phyloP scores from a whole-genome alignment of 768 basidiomycete species.

The Lactarius psammicola region DNA sequence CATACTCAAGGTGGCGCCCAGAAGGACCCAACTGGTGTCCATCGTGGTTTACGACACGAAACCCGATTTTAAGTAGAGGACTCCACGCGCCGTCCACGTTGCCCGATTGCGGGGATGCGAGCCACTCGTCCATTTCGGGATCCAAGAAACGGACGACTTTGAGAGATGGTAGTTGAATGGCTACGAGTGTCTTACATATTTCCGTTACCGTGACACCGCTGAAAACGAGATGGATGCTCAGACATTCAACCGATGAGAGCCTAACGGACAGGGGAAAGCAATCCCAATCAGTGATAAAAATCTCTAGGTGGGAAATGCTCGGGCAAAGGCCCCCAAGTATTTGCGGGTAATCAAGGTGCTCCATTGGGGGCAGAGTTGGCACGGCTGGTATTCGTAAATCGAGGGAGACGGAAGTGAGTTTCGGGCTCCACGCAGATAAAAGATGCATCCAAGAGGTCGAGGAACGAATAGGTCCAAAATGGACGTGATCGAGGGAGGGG shows the following conservation, averaged over 20 bases:
- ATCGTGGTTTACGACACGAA: conserved; percentile 16
- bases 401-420: conserved; percentile 18
- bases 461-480: conserved; percentile 9
- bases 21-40: conserved; percentile 14
- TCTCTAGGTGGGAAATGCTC: conserved; percentile 16
- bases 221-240: not conserved
- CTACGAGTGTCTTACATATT: conserved; percentile 14
- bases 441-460: conserved; percentile 17
- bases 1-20: not conserved
- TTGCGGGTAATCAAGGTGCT: not conserved
- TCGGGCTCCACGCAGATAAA: conserved; percentile 8
- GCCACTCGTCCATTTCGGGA: conserved; percentile 7
- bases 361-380: not conserved
- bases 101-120: conserved; percentile 5
- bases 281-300: conserved; percentile 11
- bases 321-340: conserved; percentile 10
- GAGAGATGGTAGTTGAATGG: conserved; percentile 9
- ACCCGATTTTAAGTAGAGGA: not conserved
- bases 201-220: not conserved
- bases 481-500: conserved; percentile 18
- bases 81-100: conserved; percentile 19
- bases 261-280: conserved; percentile 3
- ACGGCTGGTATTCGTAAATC: conserved; percentile 8
- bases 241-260: conserved; percentile 7
- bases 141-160: conserved; percentile 11